Evolutionary conservation across 2,329 filamentous ascomycete species (phyloP), one percentile per base, ranked within the genome.

Genomic region (Akanthomyces uredinophilus): DNA sequence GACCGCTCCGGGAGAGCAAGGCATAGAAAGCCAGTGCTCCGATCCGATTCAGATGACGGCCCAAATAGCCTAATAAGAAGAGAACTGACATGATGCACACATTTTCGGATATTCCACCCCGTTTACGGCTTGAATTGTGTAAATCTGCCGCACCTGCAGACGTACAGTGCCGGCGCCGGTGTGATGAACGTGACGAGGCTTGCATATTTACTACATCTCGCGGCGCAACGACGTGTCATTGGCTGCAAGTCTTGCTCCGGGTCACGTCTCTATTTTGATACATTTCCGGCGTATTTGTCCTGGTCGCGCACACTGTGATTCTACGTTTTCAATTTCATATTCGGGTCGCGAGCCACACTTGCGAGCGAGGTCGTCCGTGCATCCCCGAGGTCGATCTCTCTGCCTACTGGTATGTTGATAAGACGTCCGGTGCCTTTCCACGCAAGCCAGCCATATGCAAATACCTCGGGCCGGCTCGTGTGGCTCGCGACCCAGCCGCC

Each of bases 1-100:
- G 52, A 20, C 60, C 54, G 46, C 24, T 50, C 14, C 24, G 37
- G 39, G 54, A 62, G 18, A 62, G 60, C 60, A 62, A 62, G 53
- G 60, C 29, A 8, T 62, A 56, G 52, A 44, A 39, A 41, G 32
- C 51, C 20, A 56, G 32, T 13, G 22, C n/a, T 35, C 18, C 35
- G n/a, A 44, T 50, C 35, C 59, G 44, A 43, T 39, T 22, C 41
- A 53, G 24, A 60, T 53, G 24, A 46, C 29, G 47, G 57, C 57
- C 37, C 37, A 35, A 29, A 52, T 2, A 35, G 35, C 24, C 49
- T n/a, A 46, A 46, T 24, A 18, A 46, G 16, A 4, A 35, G 14
- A 39, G 37, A 14, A 39, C 14, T 14, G 37, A 16, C 50, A 29
- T 58, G 18, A 5, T 3, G 37, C 13, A 39, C 37, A 39, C 16